Evolutionary conservation across 306 rosid species (phyloP).

Genomic region (Malus sieversii): DNA sequence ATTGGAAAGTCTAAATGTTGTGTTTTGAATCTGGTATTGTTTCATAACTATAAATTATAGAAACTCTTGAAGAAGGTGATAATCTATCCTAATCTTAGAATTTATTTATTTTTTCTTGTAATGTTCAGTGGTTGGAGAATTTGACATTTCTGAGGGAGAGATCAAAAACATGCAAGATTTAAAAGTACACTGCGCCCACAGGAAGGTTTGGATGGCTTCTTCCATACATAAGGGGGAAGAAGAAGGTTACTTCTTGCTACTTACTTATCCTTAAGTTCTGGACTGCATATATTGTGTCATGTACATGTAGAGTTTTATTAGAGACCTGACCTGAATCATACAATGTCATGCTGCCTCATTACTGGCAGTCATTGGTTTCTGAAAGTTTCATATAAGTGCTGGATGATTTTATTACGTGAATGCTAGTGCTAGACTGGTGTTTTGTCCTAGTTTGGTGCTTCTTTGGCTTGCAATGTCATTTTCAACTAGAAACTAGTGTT

Average conservation of each 20-base stretch:
- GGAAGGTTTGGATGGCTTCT: constrained; percentile 91
- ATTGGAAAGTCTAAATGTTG: constrained; percentile 5
- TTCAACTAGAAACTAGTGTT: background rate
- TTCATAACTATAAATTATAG: background rate
- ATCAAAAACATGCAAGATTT: constrained; percentile 38
- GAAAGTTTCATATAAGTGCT: background rate
- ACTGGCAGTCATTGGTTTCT: background rate
- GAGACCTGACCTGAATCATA: background rate
- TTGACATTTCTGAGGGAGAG: constrained; percentile 40
- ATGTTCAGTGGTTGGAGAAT: constrained; percentile 57
- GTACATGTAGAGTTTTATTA: background rate
- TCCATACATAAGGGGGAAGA: constrained; percentile 93
- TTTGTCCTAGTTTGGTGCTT: background rate
- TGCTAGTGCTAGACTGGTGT: background rate
- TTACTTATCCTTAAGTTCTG: constrained; percentile 13
- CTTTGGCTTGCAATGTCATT: background rate
- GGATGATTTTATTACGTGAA: background rate
- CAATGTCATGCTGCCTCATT: background rate
- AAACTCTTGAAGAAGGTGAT: constrained; percentile 10
- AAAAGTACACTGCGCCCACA: constrained; percentile 40
- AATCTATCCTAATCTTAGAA: constrained; percentile 8
- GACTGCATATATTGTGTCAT: background rate
- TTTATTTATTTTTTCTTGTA: background rate
- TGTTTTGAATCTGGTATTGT: background rate
- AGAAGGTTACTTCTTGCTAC: constrained; percentile 52